Evolutionary conservation across 306 rosid species (phyloP).

Genomic region (Cicer yamashitae): DNA sequence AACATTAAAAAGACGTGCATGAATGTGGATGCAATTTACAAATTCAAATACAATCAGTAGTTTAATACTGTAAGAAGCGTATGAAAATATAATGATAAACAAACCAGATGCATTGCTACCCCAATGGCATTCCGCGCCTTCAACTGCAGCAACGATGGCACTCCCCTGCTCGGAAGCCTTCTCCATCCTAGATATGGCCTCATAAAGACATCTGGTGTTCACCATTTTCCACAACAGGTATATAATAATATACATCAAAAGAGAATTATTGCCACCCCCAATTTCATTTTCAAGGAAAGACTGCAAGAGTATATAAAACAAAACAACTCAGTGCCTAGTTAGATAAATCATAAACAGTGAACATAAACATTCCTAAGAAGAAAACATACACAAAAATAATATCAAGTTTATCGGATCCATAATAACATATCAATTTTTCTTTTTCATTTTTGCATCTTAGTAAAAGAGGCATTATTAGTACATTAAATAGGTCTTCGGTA

Average conservation of each 20-base stretch:
- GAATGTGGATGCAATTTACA: constrained; percentile 26
- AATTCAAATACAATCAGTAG: constrained; percentile 1
- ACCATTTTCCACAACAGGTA: constrained; percentile 91
- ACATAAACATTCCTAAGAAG: constrained; percentile 12
- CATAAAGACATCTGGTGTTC: constrained; percentile 91
- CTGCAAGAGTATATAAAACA: neutral
- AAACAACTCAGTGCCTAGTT: constrained; percentile 21
- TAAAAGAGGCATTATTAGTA: neutral
- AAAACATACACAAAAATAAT: neutral
- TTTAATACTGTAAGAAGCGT: neutral
- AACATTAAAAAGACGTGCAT: neutral
- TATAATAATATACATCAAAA: neutral
- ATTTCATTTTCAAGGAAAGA: constrained; percentile 26
- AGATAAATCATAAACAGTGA: constrained; percentile 36
- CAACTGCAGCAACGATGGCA: constrained; percentile 91
- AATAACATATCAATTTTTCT: neutral
- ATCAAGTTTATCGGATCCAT: neutral
- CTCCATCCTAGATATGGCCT: constrained; percentile 93
- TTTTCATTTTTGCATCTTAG: neutral
- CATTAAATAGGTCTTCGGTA: neutral
- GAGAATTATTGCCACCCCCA: neutral
- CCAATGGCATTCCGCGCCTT: constrained; percentile 84
- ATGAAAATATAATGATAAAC: constrained; percentile 32
- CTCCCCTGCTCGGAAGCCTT: constrained; percentile 93
- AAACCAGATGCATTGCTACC: constrained; percentile 72